Evolutionary conservation across 306 rosid species (phyloP), one percentile per base, ranked within the genome.

Genomic region (Cicer cuneatum): DNA sequence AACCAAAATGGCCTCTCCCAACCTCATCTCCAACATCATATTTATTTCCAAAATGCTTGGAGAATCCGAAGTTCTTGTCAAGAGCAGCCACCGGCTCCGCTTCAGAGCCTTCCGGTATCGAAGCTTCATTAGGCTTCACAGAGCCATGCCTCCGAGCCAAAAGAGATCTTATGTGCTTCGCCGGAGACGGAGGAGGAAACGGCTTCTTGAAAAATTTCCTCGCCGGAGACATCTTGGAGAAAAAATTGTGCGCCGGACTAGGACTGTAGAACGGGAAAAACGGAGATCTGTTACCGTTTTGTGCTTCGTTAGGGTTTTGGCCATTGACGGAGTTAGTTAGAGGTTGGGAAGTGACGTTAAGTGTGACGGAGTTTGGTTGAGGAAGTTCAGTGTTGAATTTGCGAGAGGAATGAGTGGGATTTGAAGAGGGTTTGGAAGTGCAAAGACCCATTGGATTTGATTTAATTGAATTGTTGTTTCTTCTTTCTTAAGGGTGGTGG

Each of bases 1-100:
- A 88, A 5, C 98, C 98, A 70, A 90, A 90, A 83, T 93, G 97
- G 18, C 98, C 98, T 84, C 95, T 75, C 7, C 98, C 98, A 57
- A 93, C 86, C 80, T 93, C 98, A 43, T 85, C 92, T 11, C 96
- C 98, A 10, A 93, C 69, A 73, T 90, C 98, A 60, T 84, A 93
- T 86, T 85, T 90, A 68, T 46, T 89, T 67, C 72, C 82, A 62
- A 93, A 89, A 78, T 90, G 85, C 87, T 89, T 93, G 2, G 90
- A 89, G 78, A 93, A 93, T 29, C 97, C 98, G 43, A 93, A 93
- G 75, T 87, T 91, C 88, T 93, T 93, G 51, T 91, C 93, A 0
- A 93, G 88, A 4, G 21, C 21, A 2, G 83, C 48, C 69, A 71
- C 85, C 4, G 59, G 83, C 63, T 84, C 96, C 2, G 77, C 84